Percentiles rank a stretch among this genome's conserved stretches.
Conservation (phyloP, 2,329 filamentous ascomycete species). For the Endothia cerciana region DNA sequence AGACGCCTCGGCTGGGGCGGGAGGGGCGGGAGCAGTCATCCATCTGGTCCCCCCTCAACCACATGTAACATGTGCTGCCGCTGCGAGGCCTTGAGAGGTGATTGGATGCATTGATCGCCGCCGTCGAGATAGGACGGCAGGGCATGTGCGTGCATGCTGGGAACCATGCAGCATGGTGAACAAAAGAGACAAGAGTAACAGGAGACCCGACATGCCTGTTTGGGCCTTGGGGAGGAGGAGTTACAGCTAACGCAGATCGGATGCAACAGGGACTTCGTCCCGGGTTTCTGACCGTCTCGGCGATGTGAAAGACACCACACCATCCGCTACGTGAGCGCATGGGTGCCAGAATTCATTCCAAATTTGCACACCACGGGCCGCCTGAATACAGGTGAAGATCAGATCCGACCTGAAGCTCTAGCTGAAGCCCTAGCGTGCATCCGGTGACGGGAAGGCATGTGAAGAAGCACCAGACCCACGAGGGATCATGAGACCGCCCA, state of each 20-base stretch:
- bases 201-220: neutral
- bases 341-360: too few relatives aligned
- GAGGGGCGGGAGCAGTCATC: neutral
- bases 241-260: constrained; percentile 9
- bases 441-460: too few relatives aligned
- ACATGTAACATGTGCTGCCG: neutral
- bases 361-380: too few relatives aligned
- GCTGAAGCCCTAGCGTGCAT: too few relatives aligned
- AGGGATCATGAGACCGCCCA: too few relatives aligned
- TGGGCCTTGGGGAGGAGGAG: too few relatives aligned
- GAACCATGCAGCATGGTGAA: constrained; percentile 1
- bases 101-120: neutral
- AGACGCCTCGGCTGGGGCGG: constrained; percentile 8
- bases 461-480: too few relatives aligned
- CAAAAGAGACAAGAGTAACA: constrained; percentile 5
- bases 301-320: constrained; percentile 6
- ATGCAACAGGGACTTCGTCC: constrained; percentile 16
- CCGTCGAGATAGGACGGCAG: neutral
- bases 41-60: neutral
- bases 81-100: neutral
- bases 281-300: constrained; percentile 14
- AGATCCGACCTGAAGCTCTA: too few relatives aligned
- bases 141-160: neutral
- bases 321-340: neutral
- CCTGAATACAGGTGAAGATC: too few relatives aligned